These are phyloP conservation scores for Dendrobium huoshanense DNA, from an alignment of 106 monocot species.

Conservation along the genomic window DNA sequence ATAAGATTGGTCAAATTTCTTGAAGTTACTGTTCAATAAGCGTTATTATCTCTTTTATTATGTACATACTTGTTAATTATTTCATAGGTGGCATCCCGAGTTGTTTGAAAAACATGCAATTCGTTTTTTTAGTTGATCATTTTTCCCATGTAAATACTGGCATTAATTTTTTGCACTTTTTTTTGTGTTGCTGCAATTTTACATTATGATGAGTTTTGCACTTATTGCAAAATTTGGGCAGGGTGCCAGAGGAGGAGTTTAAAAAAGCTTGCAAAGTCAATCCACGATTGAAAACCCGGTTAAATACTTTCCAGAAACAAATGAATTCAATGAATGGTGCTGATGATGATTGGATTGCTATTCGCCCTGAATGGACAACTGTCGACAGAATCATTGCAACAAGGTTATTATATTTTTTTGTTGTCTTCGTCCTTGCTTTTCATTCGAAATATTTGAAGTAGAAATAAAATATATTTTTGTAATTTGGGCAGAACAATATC, in stretches of 20 bases:
- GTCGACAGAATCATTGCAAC: constrained; percentile 83
- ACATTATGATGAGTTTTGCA: neutral
- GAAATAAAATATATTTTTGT: neutral
- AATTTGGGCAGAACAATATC: neutral
- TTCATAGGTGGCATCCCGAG: neutral
- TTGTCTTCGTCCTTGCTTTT: neutral
- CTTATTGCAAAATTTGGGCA: constrained; percentile 13
- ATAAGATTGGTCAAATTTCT: neutral
- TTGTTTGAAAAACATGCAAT: neutral
- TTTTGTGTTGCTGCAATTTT: neutral
- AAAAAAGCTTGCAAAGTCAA: constrained; percentile 63
- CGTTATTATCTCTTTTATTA: neutral
- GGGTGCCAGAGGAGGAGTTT: constrained; percentile 90
- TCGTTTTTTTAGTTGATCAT: neutral
- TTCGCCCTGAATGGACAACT: constrained; percentile 98
- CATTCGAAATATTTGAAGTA: neutral
- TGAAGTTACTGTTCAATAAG: neutral
- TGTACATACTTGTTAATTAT: neutral
- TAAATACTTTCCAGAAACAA: constrained; percentile 75
- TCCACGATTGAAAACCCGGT: constrained; percentile 70
- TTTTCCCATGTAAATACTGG: neutral
- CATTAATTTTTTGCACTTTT: neutral
- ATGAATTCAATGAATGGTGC: constrained; percentile 48
- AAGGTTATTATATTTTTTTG: constrained; percentile 41
- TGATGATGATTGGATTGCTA: constrained; percentile 83